Evolutionary conservation across 768 basidiomycete genomes (phyloP), one percentile per base, ranked within the genome.

Genomic region (Filobasidium wieringae): DNA sequence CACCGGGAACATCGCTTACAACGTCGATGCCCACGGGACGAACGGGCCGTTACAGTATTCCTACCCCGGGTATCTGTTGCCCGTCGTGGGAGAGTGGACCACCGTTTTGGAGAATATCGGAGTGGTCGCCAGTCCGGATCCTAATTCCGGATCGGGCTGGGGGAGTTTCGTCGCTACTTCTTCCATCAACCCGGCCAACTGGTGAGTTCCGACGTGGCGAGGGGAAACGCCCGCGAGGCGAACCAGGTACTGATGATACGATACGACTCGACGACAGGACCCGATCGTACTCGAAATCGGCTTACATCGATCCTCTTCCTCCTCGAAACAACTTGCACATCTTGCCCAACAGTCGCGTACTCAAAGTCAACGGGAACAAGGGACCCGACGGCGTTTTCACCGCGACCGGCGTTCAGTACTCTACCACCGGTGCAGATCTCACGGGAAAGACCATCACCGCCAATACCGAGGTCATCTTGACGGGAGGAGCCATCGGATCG

Each of bases 271-370:
- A n/a, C n/a, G n/a, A 27, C 43, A 47, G 43, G 43, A 83, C 82
- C 12, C 79, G 84, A 45, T 82, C 80, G 0, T 84, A 84, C 72
- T 77, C 83, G n/a, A 77, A 80, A 58, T 78, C 82, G 0, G 79
- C 77, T 2, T 84, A 84, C 75, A 81, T 84, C 68, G 84, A 85
- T 69, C 77, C 80, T 4, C 76, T 84, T 0, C 80, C 83, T 0
- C 78, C 81, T 22, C 79, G 83, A 41, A 57, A 77, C 55, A 86
- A 86, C 66, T 78, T 86, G 37, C 79, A 81, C 64, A 79, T 87
- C 59, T 76, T 86, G 24, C 74, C 80, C 8, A 79, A 80, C 54
- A 76, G 79, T 14, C 83, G 81, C 7, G 84, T 84, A 54, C 80
- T 83, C 1, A 76, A 79, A 24, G 72, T 82, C 37, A 60, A 79